A percentile compares a stretch with the other conserved stretches of the same genome.
phyloP scores from a whole-genome alignment of 2,329 filamentous ascomycete genomes.

The Colletotrichum chlorophyti region DNA sequence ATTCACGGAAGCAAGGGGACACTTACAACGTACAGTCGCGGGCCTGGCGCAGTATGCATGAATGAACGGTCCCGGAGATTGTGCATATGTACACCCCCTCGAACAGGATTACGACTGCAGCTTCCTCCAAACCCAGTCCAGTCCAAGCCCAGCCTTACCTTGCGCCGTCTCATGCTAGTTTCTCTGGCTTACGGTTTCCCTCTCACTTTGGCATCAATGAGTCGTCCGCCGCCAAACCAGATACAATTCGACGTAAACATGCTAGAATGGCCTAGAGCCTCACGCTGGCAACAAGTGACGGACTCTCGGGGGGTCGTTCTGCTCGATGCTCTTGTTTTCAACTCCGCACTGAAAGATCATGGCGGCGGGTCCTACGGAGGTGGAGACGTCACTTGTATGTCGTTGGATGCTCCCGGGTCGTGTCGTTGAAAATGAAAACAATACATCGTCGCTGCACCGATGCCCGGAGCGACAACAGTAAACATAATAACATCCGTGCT shows the following conservation, averaged over 20 bases:
- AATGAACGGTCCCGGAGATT: constrained; percentile 23
- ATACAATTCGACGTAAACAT: constrained; percentile 25
- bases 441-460: neutral
- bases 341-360: constrained; percentile 8
- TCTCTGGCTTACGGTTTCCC: no score
- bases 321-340: constrained; percentile 14
- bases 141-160: constrained; percentile 24
- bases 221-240: constrained; percentile 19
- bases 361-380: neutral
- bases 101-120: constrained; percentile 11
- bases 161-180: constrained; percentile 6
- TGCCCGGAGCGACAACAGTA: neutral
- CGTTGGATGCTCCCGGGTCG: constrained; percentile 9
- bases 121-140: constrained; percentile 2
- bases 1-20: constrained; percentile 21
- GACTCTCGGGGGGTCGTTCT: neutral
- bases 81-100: constrained; percentile 21
- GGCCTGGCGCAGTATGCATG: no score
- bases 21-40: constrained; percentile 1
- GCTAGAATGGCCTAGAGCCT: constrained; percentile 22
- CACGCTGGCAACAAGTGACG: constrained; percentile 3
- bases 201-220: no score
- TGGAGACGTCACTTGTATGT: constrained; percentile 14
- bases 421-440: neutral
- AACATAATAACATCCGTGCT: constrained; percentile 2